Percentiles rank a stretch among this genome's conserved stretches.
These are phyloP conservation scores for Cyberlindnera maritima DNA, from an alignment of 805 yeast genomes.

Conservation along the genomic window DNA sequence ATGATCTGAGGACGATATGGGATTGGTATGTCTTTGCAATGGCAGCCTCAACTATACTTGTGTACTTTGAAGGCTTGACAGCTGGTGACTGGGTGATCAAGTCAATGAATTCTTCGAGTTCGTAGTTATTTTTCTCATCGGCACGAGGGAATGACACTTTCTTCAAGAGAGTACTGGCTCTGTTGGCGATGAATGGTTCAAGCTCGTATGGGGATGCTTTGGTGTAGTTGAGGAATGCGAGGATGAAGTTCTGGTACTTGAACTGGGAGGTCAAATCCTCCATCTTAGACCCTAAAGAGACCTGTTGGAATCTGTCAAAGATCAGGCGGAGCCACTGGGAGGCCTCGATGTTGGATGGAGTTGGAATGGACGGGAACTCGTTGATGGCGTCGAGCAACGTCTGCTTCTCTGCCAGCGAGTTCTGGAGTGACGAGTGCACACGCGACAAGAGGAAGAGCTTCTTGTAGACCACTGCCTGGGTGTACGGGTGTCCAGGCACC, in stretches of 20 bases:
- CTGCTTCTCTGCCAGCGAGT: constrained; percentile 1
- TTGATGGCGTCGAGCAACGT: constrained; percentile 17
- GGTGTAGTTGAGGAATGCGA: constrained; percentile 14
- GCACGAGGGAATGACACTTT: constrained; percentile 44
- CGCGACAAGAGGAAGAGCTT: constrained; percentile 11
- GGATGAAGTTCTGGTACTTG: constrained; percentile 16
- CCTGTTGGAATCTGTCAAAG: constrained; percentile 8
- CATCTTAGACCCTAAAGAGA: neutral
- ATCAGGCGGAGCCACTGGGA: constrained; percentile 19
- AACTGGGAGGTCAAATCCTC: constrained; percentile 8
- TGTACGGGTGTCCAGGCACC: neutral
- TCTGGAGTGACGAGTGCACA: constrained; percentile 1
- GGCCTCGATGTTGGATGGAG: constrained; percentile 21
- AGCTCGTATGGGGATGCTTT: constrained; percentile 4
- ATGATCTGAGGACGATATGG: constrained; percentile 32
- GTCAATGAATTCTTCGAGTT: constrained; percentile 34
- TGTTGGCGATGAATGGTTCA: constrained; percentile 10
- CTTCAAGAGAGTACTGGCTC: constrained; percentile 21
- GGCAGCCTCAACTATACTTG: constrained; percentile 30
- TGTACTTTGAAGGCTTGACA: constrained; percentile 16
- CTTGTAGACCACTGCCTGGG: constrained; percentile 14
- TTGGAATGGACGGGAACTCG: constrained; percentile 14
- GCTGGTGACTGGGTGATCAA: constrained; percentile 21
- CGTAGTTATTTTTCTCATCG: constrained; percentile 30
- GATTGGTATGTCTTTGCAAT: constrained; percentile 47